Percentiles rank a stretch among this genome's conserved stretches.
phyloP scores from a whole-genome alignment of 2,329 filamentous ascomycete genomes.

The Aspergillus ochraceoroseus region DNA sequence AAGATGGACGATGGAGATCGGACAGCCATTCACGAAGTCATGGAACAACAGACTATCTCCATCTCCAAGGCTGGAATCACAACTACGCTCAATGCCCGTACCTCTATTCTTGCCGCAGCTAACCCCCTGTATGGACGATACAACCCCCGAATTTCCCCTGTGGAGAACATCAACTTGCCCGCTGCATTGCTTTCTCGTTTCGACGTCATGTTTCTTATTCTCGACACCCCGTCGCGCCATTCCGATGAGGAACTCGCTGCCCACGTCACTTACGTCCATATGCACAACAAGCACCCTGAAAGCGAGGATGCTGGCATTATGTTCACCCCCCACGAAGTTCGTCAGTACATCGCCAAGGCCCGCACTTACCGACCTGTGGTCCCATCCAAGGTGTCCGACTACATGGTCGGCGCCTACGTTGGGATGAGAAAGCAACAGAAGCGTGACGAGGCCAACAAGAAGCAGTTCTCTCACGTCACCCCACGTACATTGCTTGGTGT shows the following conservation, averaged over 20 bases:
- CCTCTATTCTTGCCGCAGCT: conserved; percentile 89
- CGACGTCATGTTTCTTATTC: conserved; percentile 91
- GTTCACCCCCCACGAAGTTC: conserved; percentile 87
- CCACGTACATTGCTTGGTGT: conserved; percentile 90
- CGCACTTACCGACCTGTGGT: conserved; percentile 83
- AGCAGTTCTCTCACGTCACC: conserved; percentile 90
- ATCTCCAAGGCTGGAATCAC: conserved; percentile 91
- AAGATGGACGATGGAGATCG: conserved; percentile 78
- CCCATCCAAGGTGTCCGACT: conserved; percentile 80
- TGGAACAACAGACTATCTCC: conserved; percentile 82
- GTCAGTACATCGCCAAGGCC: conserved; percentile 91
- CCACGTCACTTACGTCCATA: conserved; percentile 95
- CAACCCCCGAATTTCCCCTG: conserved; percentile 92
- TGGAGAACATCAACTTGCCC: conserved; percentile 99
- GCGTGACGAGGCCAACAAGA: conserved; percentile 81
- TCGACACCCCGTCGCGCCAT: conserved; percentile 88
- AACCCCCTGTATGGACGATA: conserved; percentile 98
- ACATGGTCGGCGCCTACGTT: conserved; percentile 95
- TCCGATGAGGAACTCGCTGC: conserved; percentile 87
- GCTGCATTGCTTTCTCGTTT: conserved; percentile 94
- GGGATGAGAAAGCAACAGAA: conserved; percentile 89
- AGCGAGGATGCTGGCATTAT: conserved; percentile 63
- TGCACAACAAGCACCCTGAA: conserved; percentile 90
- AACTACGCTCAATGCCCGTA: conserved; percentile 92
- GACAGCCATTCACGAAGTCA: conserved; percentile 79